These are phyloP conservation scores for Mitragyna speciosa DNA, from an alignment of 257 asterid genomes.

Conservation along the genomic window DNA sequence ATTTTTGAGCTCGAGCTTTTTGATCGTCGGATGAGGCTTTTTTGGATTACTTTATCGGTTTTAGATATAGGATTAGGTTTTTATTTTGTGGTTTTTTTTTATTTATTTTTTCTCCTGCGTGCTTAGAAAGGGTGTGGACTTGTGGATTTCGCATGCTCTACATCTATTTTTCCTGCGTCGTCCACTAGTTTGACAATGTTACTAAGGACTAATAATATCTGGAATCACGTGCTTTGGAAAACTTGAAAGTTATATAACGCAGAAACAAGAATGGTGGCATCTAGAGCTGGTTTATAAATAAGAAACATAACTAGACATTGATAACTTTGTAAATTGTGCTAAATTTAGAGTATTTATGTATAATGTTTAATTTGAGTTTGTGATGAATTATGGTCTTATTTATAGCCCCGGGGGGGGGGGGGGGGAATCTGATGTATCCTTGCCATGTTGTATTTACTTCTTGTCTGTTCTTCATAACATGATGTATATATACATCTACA, in stretches of 20 bases:
- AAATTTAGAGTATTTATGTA: no score
- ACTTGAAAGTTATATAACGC: not conserved
- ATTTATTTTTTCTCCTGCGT: not conserved
- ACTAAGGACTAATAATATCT: not conserved
- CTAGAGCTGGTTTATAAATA: not conserved
- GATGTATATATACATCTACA: not conserved
- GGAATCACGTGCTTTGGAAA: not conserved
- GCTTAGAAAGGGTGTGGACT: not conserved
- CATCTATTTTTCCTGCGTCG: not conserved
- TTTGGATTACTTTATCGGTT: not conserved
- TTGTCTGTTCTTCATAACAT: not conserved
- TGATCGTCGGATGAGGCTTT: not conserved
- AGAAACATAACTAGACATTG: not conserved
- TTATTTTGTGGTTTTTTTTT: not conserved
- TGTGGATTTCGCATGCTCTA: not conserved
- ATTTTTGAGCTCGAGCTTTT: conserved; percentile 6
- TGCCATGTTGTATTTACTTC: not conserved
- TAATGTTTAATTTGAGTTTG: not conserved
- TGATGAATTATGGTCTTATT: not conserved
- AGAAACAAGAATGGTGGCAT: not conserved
- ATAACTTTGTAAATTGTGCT: not conserved
- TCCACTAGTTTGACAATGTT: not conserved
- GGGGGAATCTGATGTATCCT: not conserved
- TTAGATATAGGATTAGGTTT: not conserved
- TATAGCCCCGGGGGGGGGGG: no score